phyloP scores from a whole-genome alignment of 1,139 yeast species.

The Hansenula lynferdii region DNA sequence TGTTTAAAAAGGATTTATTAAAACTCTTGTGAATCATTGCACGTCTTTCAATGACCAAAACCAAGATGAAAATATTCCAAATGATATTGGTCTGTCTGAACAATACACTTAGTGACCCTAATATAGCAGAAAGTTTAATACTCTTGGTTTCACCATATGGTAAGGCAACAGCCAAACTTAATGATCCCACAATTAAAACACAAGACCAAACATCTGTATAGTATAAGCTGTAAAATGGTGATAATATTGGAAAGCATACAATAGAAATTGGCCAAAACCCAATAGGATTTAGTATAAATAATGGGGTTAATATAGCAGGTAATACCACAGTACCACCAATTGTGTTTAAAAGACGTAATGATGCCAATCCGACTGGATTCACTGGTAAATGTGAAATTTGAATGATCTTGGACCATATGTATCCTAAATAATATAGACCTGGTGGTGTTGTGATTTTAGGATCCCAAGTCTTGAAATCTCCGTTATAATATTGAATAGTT shows the following conservation, averaged over 20 bases:
- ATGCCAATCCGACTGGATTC: slow-evolving; percentile 34
- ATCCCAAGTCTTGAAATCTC: slow-evolving; percentile 70
- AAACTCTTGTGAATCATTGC: slow-evolving; percentile 35
- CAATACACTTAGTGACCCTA: slow-evolving; percentile 56
- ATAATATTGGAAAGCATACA: slow-evolving; percentile 62
- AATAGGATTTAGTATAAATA: slow-evolving; percentile 30
- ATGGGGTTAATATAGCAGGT: slow-evolving; percentile 37
- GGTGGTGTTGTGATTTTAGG: slow-evolving; percentile 96
- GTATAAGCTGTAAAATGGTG: slow-evolving; percentile 69
- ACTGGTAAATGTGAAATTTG: slow-evolving; percentile 19
- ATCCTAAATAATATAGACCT: slow-evolving; percentile 73
- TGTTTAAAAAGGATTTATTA: slow-evolving; percentile 29
- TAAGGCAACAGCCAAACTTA: slow-evolving; percentile 32
- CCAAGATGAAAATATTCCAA: slow-evolving; percentile 70
- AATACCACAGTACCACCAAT: slow-evolving; percentile 56
- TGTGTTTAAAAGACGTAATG: slow-evolving; percentile 55
- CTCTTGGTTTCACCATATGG: slow-evolving; percentile 30
- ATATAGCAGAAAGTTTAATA: slow-evolving; percentile 34
- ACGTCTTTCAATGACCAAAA: slow-evolving; percentile 49
- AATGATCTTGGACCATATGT: slow-evolving; percentile 33
- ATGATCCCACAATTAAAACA: slow-evolving; percentile 51
- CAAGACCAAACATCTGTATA: slow-evolving; percentile 96
- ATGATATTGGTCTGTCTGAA: slow-evolving; percentile 90
- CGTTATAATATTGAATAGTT: slow-evolving; percentile 59
- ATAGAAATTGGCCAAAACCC: slow-evolving; percentile 48